Conservation (phyloP, 106 monocot species). For the Posidonia australis region DNA sequence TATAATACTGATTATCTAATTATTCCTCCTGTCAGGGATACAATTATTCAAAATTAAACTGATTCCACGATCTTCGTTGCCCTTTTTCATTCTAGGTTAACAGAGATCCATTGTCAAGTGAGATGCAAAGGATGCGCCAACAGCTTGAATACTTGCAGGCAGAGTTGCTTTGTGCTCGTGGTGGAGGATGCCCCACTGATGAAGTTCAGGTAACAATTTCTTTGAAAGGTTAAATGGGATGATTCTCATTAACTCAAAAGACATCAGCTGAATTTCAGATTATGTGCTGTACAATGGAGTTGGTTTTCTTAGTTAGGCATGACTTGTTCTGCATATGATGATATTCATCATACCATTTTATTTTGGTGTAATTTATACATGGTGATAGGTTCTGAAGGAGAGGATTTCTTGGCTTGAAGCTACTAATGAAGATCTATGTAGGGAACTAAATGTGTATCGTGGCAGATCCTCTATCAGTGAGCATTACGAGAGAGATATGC, state of each 20-base stretch:
- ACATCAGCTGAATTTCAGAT: too few relatives aligned
- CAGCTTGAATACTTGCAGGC: conserved; percentile 95
- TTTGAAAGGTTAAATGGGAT: too few relatives aligned
- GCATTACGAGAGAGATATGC: conserved; percentile 38
- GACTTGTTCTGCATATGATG: too few relatives aligned
- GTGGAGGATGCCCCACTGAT: conserved; percentile 46
- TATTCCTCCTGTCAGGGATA: background rate
- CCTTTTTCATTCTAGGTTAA: conserved; percentile 56
- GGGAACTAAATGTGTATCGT: conserved; percentile 56
- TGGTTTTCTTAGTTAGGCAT: too few relatives aligned
- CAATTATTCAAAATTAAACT: background rate
- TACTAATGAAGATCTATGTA: conserved; percentile 72
- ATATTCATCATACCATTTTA: too few relatives aligned
- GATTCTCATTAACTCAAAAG: too few relatives aligned
- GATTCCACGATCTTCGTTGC: background rate
- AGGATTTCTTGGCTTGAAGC: conserved; percentile 84
- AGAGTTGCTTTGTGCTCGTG: conserved; percentile 68
- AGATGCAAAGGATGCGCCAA: conserved; percentile 91
- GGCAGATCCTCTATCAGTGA: conserved; percentile 25
- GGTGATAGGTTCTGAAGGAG: conserved; percentile 59
- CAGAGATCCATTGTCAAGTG: conserved; percentile 76
- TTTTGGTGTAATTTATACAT: background rate
- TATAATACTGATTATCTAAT: background rate
- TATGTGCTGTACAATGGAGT: too few relatives aligned
- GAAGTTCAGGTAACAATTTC: conserved; percentile 53